These are phyloP conservation scores for Suhomyces sp. DNA, from an alignment of 805 yeast species.

Conservation along the genomic window DNA sequence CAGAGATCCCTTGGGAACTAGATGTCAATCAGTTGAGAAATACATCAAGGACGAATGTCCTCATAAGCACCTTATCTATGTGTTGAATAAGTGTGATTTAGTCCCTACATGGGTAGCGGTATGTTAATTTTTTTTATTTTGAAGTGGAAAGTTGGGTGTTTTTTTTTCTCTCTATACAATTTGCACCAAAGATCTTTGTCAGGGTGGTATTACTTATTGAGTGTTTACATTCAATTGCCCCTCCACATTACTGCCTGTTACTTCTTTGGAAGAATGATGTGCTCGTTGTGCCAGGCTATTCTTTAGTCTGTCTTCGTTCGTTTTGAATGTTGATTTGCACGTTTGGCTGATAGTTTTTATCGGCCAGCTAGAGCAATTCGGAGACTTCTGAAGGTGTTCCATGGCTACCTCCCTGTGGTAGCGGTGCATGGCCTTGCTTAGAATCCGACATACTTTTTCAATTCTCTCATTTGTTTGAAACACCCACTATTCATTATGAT, in stretches of 20 bases:
- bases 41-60: conserved; percentile 92
- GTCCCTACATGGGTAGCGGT: conserved; percentile 99
- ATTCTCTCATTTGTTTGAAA: neutral
- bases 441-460: conserved; percentile 61
- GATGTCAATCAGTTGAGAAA: conserved; percentile 91
- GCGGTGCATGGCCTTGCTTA: conserved; percentile 54
- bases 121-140: conserved; percentile 46
- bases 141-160: neutral
- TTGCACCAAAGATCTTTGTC: conserved; percentile 81
- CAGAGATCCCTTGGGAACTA: conserved; percentile 94
- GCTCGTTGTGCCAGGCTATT: conserved; percentile 42
- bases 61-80: conserved; percentile 92
- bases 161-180: conserved; percentile 6
- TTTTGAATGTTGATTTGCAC: conserved; percentile 35
- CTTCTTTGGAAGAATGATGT: conserved; percentile 89
- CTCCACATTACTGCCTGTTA: conserved; percentile 76
- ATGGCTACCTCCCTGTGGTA: neutral
- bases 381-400: conserved; percentile 56
- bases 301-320: conserved; percentile 31
- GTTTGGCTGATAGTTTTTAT: conserved; percentile 36
- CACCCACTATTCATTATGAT: neutral
- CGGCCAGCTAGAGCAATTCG: conserved; percentile 47
- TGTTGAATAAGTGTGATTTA: conserved; percentile 94
- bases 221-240: conserved; percentile 18
- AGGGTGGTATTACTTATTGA: conserved; percentile 49